Evolutionary conservation across 164 flowering plant species (phyloP).

Genomic region (Dillenia turbinata): DNA sequence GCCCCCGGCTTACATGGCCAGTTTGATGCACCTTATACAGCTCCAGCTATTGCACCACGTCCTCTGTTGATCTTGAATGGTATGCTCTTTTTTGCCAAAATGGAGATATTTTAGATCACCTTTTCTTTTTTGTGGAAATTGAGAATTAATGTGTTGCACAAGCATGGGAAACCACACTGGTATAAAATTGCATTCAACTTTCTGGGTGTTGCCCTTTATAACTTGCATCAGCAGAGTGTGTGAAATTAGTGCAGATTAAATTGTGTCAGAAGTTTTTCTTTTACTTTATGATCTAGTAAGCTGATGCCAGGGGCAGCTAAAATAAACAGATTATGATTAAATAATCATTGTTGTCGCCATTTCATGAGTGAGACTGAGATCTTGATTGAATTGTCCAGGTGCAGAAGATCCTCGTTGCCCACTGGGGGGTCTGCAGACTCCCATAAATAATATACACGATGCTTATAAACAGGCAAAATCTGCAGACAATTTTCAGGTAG

Average conservation of each 20-base stretch:
- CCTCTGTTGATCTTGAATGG: slow-evolving; percentile 88
- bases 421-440: slow-evolving; percentile 51
- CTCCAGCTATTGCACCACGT: slow-evolving; percentile 83
- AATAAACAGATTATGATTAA: too few species aligned
- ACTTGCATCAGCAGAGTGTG: too few species aligned
- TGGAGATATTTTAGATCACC: not conserved
- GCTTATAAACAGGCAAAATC: slow-evolving; percentile 46
- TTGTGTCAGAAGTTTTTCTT: too few species aligned
- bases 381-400: slow-evolving; percentile 38
- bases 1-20: slow-evolving; percentile 80
- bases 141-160: not conserved
- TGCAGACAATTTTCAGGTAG: slow-evolving; percentile 62
- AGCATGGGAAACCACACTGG: too few species aligned
- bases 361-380: not conserved
- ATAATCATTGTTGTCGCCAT: too few species aligned
- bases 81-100: slow-evolving; percentile 12
- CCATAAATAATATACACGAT: slow-evolving; percentile 33
- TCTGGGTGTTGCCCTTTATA: too few species aligned
- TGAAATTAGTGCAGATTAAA: too few species aligned
- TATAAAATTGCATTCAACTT: too few species aligned
- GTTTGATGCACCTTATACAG: slow-evolving; percentile 76
- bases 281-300: too few species aligned
- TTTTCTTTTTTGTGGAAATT: not conserved
- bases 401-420: slow-evolving; percentile 93
- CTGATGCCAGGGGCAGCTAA: too few species aligned